Evolutionary conservation across 257 asterid species (phyloP).

Genomic region (Capsicum pubescens): DNA sequence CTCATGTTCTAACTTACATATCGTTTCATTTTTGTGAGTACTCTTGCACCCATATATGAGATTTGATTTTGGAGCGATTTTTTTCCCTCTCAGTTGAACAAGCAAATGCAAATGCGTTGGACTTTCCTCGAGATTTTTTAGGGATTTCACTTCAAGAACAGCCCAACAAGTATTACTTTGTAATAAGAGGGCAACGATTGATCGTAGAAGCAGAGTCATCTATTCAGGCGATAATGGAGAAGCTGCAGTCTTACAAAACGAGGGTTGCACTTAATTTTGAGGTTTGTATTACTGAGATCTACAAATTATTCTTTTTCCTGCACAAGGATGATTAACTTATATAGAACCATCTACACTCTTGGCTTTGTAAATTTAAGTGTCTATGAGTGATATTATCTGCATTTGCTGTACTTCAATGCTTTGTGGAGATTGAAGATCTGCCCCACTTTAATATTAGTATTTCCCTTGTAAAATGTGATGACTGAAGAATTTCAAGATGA

Average conservation of each 20-base stretch:
- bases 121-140: conserved; percentile 81
- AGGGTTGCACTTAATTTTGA: conserved; percentile 87
- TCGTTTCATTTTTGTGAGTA: neutral
- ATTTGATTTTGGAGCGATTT: conserved; percentile 45
- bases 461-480: neutral
- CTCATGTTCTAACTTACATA: neutral
- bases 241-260: conserved; percentile 84
- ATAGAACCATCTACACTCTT: no score
- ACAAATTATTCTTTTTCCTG: neutral
- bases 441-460: no score
- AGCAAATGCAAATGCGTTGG: conserved; percentile 44
- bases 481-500: neutral
- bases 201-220: conserved; percentile 76
- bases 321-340: no score
- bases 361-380: no score
- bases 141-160: conserved; percentile 84
- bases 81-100: conserved; percentile 60
- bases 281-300: conserved; percentile 50
- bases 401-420: no score
- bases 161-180: conserved; percentile 73
- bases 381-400: no score
- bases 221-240: conserved; percentile 92
- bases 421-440: no score
- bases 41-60: neutral
- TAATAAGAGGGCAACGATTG: conserved; percentile 75